phyloP scores from a whole-genome alignment of 2,329 filamentous ascomycete genomes.

The Emergomyces pasteurianus region DNA sequence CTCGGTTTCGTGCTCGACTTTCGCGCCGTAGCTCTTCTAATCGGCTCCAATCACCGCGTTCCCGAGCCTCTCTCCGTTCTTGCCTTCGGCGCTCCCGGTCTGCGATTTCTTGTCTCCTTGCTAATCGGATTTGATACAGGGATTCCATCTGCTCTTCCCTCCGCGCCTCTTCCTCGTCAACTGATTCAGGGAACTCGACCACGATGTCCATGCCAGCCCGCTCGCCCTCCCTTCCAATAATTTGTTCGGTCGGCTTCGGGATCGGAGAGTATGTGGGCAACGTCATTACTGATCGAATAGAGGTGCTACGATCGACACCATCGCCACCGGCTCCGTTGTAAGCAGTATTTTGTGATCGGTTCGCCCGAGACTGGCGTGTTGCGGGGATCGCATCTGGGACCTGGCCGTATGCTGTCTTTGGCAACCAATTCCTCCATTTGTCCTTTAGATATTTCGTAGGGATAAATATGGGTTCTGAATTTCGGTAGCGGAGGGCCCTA shows the following conservation, averaged over 20 bases:
- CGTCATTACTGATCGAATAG: constrained; percentile 86
- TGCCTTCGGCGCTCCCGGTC: constrained; percentile 67
- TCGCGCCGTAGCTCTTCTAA: constrained; percentile 52
- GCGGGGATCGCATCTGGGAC: constrained; percentile 17
- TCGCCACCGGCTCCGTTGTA: constrained; percentile 13
- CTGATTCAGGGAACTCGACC: constrained; percentile 69
- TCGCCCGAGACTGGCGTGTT: constrained; percentile 1
- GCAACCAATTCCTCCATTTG: constrained; percentile 41
- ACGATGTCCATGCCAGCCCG: constrained; percentile 84
- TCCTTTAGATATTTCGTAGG: constrained; percentile 40
- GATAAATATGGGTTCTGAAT: constrained; percentile 40
- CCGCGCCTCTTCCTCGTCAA: constrained; percentile 63
- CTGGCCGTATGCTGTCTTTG: constrained; percentile 31
- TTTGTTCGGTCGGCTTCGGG: constrained; percentile 62
- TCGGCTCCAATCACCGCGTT: constrained; percentile 55
- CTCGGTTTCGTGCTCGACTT: constrained; percentile 41
- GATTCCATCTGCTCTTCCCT: constrained; percentile 88
- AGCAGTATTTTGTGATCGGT: constrained; percentile 13
- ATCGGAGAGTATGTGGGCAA: constrained; percentile 70
- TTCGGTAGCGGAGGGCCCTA: constrained; percentile 32
- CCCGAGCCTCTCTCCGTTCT: constrained; percentile 58
- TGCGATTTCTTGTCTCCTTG: constrained; percentile 60
- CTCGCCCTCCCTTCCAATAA: constrained; percentile 82
- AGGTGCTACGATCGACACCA: constrained; percentile 67
- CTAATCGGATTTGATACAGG: constrained; percentile 75